Conservation (phyloP, 768 basidiomycete species). For the Pleurotus ostreatus region DNA sequence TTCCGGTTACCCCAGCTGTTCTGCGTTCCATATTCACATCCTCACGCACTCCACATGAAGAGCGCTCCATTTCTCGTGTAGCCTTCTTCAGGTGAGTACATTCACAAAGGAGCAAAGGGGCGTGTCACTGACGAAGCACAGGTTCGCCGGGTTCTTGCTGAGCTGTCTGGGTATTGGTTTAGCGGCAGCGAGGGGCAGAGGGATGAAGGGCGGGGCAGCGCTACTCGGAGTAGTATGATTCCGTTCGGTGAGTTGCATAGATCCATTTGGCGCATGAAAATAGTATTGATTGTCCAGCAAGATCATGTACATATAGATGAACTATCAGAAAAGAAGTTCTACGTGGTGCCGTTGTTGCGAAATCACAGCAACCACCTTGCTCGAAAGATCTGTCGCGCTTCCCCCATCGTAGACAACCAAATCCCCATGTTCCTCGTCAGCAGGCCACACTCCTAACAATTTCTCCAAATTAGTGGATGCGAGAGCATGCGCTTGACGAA, state of each 20-base stretch:
- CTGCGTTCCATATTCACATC: constrained; percentile 84
- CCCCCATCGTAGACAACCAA: constrained; percentile 61
- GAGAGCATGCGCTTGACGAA: constrained; percentile 37
- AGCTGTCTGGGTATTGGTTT: constrained; percentile 81
- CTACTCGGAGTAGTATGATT: constrained; percentile 48
- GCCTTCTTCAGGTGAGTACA: constrained; percentile 75
- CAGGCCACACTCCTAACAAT: constrained; percentile 23
- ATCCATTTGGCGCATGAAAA: neutral
- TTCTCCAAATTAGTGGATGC: constrained; percentile 41
- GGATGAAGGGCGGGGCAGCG: constrained; percentile 61
- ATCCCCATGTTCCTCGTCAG: constrained; percentile 42
- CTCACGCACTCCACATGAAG: constrained; percentile 76
- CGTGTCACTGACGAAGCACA: constrained; percentile 20
- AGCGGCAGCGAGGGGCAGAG: constrained; percentile 66
- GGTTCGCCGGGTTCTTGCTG: constrained; percentile 78
- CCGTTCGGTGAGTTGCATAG: too few relatives aligned
- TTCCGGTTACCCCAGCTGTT: constrained; percentile 81
- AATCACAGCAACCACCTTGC: constrained; percentile 54
- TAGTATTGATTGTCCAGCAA: constrained; percentile 2
- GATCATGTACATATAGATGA: constrained; percentile 16
- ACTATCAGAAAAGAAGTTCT: constrained; percentile 34
- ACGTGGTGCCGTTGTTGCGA: constrained; percentile 46
- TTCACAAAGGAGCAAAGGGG: neutral
- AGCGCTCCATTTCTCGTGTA: constrained; percentile 77
- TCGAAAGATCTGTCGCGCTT: constrained; percentile 48